These are phyloP conservation scores for Phaffomyces opuntiae DNA, from an alignment of 805 yeast genomes.

Conservation along the genomic window DNA sequence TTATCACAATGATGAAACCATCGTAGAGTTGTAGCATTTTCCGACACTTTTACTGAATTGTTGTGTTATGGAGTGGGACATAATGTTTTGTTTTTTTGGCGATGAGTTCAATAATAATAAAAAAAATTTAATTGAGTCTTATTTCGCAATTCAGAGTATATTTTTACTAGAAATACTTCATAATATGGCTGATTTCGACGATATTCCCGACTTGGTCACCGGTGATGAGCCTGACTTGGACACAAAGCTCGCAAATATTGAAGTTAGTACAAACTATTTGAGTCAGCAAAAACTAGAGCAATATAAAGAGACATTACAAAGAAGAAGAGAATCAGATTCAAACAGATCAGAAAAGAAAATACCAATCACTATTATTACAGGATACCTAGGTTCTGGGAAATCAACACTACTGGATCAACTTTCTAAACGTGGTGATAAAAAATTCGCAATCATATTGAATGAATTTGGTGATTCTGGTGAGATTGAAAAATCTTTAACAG, in stretches of 20 bases:
- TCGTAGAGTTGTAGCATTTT: background rate
- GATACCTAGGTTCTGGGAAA: slow-evolving; percentile 93
- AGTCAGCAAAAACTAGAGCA: slow-evolving; percentile 11
- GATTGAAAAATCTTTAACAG: slow-evolving; percentile 80
- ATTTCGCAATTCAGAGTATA: background rate
- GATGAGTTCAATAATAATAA: background rate
- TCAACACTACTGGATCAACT: slow-evolving; percentile 75
- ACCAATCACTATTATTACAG: slow-evolving; percentile 90
- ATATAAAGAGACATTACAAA: slow-evolving; percentile 14
- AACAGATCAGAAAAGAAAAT: slow-evolving; percentile 36
- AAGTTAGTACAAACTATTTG: slow-evolving; percentile 11
- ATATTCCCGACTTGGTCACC: slow-evolving; percentile 7
- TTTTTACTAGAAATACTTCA: background rate
- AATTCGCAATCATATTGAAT: slow-evolving; percentile 84
- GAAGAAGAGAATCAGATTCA: slow-evolving; percentile 4
- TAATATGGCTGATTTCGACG: slow-evolving; percentile 4
- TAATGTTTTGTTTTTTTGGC: too few species aligned
- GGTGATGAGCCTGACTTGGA: slow-evolving; percentile 19
- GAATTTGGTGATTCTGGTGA: slow-evolving; percentile 90
- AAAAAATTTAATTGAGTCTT: too few species aligned
- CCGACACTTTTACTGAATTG: too few species aligned
- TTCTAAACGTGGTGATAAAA: slow-evolving; percentile 60
- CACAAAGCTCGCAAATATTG: slow-evolving; percentile 14
- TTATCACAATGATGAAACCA: slow-evolving; percentile 6
- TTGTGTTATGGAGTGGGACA: too few species aligned